Conservation (phyloP, 306 rosid species). For the cucumber (Cucumis sativus) region Cucumber_9930_V3 NC_026660.2:29255501-29256000, state of each 20-base stretch:
- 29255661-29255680: neutral
- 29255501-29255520: neutral
- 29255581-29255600: neutral
- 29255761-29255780: neutral
- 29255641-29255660: neutral
- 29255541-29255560: neutral
- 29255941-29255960: neutral
- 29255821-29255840: neutral
- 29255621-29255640: neutral
- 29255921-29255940: neutral
- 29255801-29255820: constrained; percentile 2
- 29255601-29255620: neutral
- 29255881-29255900: no score
- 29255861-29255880: neutral
- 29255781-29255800: neutral
- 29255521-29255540: neutral
- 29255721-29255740: neutral
- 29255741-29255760: neutral
- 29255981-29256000: neutral
- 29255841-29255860: neutral
- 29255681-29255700: neutral
- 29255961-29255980: neutral
- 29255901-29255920: neutral
- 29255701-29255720: neutral
- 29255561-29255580: neutral